Conservation (phyloP, 78 protist genomes). For the Chrysochromulina parva region DNA sequence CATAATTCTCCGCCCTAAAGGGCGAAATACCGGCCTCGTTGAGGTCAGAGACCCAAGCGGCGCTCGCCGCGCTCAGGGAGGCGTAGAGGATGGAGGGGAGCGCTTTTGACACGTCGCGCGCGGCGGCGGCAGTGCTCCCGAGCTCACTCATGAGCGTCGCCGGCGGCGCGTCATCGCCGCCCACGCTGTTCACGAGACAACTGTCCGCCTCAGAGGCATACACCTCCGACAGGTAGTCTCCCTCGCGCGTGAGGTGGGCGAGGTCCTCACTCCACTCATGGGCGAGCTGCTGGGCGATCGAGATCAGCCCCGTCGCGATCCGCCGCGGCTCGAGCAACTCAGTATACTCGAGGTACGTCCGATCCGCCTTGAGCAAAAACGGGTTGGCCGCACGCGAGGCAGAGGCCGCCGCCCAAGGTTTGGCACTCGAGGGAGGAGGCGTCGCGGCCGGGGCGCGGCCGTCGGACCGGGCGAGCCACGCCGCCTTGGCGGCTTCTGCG, state of each 20-base stretch:
- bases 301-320: not conserved
- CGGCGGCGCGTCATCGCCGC: no score
- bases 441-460: not conserved
- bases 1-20: not conserved
- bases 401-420: constrained; percentile 3
- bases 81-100: no score
- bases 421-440: not conserved
- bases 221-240: not conserved
- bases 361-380: not conserved
- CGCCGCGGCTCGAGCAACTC: not conserved
- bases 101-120: no score
- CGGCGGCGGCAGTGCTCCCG: no score
- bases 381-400: not conserved
- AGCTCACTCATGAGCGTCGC: no score
- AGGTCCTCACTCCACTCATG: not conserved
- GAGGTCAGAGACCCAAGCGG: not conserved
- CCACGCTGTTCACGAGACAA: no score
- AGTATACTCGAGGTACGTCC: not conserved
- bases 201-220: no score
- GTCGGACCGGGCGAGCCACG: no score
- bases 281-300: not conserved
- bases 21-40: not conserved
- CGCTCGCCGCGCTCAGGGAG: not conserved
- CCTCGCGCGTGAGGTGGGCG: not conserved
- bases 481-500: no score